Evolutionary conservation across 495 filamentous ascomycete genomes (phyloP).

Genomic region (Daldinia concentrica): DNA sequence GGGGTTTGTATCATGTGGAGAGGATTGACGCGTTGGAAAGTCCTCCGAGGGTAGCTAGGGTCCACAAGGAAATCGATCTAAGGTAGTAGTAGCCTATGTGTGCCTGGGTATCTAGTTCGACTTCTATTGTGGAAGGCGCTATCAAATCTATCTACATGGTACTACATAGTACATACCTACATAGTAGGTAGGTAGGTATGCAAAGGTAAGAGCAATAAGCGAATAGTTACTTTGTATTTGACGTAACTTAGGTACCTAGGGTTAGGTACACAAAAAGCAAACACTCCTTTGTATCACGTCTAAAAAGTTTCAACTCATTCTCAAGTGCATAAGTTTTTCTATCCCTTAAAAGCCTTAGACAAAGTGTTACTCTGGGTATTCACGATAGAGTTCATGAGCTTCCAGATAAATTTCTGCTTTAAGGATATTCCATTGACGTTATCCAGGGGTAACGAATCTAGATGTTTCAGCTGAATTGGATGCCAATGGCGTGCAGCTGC

Average conservation of each 20-base stretch:
- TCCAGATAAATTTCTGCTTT: constrained; percentile 15
- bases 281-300: neutral
- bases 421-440: constrained; percentile 25
- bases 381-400: neutral
- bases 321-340: neutral
- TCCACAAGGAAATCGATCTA: constrained; percentile 41
- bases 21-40: constrained; percentile 38
- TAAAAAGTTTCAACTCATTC: neutral
- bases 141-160: neutral
- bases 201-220: neutral
- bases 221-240: too few species aligned
- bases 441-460: constrained; percentile 32
- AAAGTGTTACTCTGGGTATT: constrained; percentile 7
- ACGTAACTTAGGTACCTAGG: too few species aligned
- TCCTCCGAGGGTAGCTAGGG: constrained; percentile 21
- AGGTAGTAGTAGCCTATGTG: neutral
- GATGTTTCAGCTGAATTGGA: constrained; percentile 39
- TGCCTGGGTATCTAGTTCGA: neutral
- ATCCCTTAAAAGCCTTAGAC: neutral
- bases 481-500: constrained; percentile 10
- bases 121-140: neutral
- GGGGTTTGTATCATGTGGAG: constrained; percentile 8
- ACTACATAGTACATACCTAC: too few species aligned
- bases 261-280: neutral
- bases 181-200: too few species aligned